Evolutionary conservation across 1,284 basidiomycete genomes (phyloP).

Genomic region (Malassezia psittaci): DNA sequence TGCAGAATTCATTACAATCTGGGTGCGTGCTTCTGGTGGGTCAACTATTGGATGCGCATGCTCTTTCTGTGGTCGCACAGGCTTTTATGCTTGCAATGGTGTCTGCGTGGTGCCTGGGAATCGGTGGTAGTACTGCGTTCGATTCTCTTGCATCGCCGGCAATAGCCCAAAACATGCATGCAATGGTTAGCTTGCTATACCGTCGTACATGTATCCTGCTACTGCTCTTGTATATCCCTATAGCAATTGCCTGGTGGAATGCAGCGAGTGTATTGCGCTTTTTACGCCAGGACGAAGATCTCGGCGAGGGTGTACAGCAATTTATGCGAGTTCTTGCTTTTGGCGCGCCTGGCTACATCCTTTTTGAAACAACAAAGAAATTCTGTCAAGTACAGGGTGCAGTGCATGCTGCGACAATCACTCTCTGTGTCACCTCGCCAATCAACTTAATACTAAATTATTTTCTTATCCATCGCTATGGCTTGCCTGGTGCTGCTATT

Average conservation of each 20-base stretch:
- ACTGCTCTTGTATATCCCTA: not conserved
- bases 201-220: not conserved
- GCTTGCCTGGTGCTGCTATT: conserved; percentile 57
- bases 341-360: conserved; percentile 63
- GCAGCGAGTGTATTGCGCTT: not conserved
- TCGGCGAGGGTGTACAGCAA: conserved; percentile 59
- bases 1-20: conserved; percentile 65
- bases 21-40: conserved; percentile 58
- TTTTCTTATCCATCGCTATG: not conserved
- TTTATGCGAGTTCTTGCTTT: conserved; percentile 59
- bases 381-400: conserved; percentile 67
- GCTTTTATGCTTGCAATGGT: conserved; percentile 66
- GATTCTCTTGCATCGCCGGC: conserved; percentile 66
- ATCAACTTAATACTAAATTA: conserved; percentile 1
- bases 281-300: conserved; percentile 53
- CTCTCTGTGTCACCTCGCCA: conserved; percentile 60
- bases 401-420: conserved; percentile 58
- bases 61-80: conserved; percentile 62
- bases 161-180: conserved; percentile 52
- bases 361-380: conserved; percentile 65
- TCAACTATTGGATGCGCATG: conserved; percentile 57
- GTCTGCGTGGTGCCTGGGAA: conserved; percentile 62
- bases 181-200: not conserved
- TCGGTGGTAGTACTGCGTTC: conserved; percentile 65
- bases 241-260: not conserved